Evolutionary conservation across 1,139 yeast genomes (phyloP).

Genomic region (Geotrichum europaeum): DNA sequence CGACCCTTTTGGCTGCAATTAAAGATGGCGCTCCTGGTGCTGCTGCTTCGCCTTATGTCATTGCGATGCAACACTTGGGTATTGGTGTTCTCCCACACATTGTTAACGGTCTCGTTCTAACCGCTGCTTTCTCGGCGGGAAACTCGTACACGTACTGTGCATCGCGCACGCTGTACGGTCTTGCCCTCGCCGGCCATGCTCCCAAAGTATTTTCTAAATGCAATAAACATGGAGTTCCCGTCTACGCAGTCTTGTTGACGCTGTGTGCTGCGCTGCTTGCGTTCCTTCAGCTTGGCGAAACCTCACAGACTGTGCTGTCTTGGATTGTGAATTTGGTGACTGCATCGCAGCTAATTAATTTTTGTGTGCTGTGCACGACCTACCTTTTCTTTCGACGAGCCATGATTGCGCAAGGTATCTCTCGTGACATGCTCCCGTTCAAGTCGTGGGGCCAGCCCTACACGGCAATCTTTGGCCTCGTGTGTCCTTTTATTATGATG

Average conservation of each 20-base stretch:
- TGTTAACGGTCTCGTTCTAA: conserved; percentile 54
- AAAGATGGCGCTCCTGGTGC: conserved; percentile 51
- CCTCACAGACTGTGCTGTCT: conserved; percentile 59
- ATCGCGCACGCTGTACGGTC: conserved; percentile 50
- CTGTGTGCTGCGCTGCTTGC: conserved; percentile 45
- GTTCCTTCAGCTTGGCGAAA: conserved; percentile 52
- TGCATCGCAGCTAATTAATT: conserved; percentile 72
- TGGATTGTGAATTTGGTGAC: conserved; percentile 76
- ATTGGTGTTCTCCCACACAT: conserved; percentile 53
- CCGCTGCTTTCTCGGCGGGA: conserved; percentile 68
- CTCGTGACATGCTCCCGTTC: conserved; percentile 48
- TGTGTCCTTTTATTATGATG: conserved; percentile 53
- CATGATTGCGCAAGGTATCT: conserved; percentile 50
- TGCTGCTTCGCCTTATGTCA: conserved; percentile 58
- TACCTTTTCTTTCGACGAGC: conserved; percentile 64
- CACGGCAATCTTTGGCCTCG: conserved; percentile 40
- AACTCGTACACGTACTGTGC: conserved; percentile 67
- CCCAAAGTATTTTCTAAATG: conserved; percentile 41
- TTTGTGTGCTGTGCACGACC: conserved; percentile 55
- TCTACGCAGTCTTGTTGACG: conserved; percentile 44
- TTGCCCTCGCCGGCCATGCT: conserved; percentile 52
- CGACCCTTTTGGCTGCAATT: conserved; percentile 39
- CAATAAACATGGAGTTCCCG: conserved; percentile 56
- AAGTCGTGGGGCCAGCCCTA: conserved; percentile 55
- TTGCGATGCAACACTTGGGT: conserved; percentile 51